Base-by-base conservation (phyloP, 2,329 filamentous ascomycete genomes). In the Exophiala calicioides region DNA sequence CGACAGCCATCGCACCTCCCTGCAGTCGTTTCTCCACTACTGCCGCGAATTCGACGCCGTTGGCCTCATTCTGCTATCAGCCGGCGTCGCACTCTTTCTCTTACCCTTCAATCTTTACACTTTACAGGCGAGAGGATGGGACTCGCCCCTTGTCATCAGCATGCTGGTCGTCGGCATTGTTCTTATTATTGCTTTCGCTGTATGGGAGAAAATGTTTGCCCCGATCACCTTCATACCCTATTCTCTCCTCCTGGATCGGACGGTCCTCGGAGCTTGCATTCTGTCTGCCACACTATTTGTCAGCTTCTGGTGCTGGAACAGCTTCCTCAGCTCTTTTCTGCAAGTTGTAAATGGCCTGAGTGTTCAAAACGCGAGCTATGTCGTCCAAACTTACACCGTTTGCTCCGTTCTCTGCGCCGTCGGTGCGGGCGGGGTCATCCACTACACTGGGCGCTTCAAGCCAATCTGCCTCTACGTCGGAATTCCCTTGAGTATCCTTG, bases 1-100 rank as follows among this genome's bases (percentile, higher is more conserved):
- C 36, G 62, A 71, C 38, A 68, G 13, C 65, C 66, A 68, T 4
- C 48, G 68, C 68, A 8, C 66, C 3, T 13, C 64, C 2, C n/a
- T 62, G 3, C 66, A 78, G 54, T 73, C 71, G 2, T 26, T 78
- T 19, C 59, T 65, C 32, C 66, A 76, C 60, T 82, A 83, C 62
- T 60, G 70, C 26, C 65, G 75, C 23, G 75, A 85, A 55, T 81
- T 85, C 47, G 82, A 88, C 60, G 65, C 79, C 3, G 47, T 81
- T 18, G 82, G 84, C 8, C 68, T 84, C 18, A 47, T 85, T 20
- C 67, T 86, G 3, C 68, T 85, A 35, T 73, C 75, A n/a, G 70
- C 67, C 1, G 83, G 81, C 0, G 75, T 84, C 58, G 72, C 78
- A 1, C 66, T 86, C 3, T 79, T 86, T 62, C 72, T 86, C 4